These are phyloP conservation scores for Penicillium sp. DNA, from an alignment of 2,329 filamentous ascomycete species.

Conservation along the genomic window DNA sequence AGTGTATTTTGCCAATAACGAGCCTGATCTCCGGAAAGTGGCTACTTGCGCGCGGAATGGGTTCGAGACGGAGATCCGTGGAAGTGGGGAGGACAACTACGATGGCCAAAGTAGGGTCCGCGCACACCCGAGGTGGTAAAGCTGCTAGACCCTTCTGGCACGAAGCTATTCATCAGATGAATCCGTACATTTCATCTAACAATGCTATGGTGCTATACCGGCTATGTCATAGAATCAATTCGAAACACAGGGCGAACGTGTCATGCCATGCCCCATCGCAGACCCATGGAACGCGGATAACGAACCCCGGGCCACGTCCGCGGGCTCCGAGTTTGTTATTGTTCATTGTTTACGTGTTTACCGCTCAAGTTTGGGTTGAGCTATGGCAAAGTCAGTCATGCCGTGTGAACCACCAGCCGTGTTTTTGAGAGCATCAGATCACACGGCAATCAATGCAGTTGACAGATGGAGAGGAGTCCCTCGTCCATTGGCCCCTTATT, in stretches of 20 bases:
- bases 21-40: neutral
- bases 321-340: neutral
- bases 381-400: neutral
- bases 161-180: neutral
- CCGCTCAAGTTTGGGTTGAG: neutral
- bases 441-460: slow-evolving; percentile 12
- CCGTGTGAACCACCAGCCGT: neutral
- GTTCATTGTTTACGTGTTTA: neutral
- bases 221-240: neutral
- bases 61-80: slow-evolving; percentile 4
- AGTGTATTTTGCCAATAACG: slow-evolving; percentile 1
- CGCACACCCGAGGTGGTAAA: neutral
- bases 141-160: neutral
- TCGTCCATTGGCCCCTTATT: slow-evolving; percentile 11
- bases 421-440: slow-evolving; percentile 1
- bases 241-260: neutral
- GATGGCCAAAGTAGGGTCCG: neutral
- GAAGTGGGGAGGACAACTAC: neutral
- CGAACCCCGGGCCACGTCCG: neutral
- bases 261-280: neutral
- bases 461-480: slow-evolving; percentile 19
- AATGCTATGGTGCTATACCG: neutral
- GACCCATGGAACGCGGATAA: neutral
- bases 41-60: neutral
- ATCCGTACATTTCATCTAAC: neutral